Evolutionary conservation across 768 basidiomycete genomes (phyloP).

Genomic region (Boletus huronensis): DNA sequence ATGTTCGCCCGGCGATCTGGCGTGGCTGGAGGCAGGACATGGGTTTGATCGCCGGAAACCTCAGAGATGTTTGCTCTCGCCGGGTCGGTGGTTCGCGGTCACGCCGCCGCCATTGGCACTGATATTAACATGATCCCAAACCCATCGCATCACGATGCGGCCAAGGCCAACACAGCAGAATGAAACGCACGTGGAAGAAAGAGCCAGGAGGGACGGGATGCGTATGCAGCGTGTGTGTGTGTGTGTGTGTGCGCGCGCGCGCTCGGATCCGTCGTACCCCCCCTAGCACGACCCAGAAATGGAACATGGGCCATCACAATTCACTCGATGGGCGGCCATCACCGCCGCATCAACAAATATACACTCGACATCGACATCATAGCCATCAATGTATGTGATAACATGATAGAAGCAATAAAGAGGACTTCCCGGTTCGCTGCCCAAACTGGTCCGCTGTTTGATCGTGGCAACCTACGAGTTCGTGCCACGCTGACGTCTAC

Average conservation of each 20-base stretch:
- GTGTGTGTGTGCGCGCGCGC: background rate
- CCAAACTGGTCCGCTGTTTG: slow-evolving; percentile 1
- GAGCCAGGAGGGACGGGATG: background rate
- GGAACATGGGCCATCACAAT: background rate
- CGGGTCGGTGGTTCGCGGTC: background rate
- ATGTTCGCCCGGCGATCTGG: background rate
- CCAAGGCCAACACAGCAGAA: background rate
- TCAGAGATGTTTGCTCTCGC: background rate
- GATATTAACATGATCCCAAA: background rate
- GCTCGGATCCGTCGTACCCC: slow-evolving; percentile 11
- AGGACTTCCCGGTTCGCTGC: background rate
- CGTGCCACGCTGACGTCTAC: background rate
- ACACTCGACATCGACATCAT: slow-evolving; percentile 11
- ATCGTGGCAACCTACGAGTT: slow-evolving; percentile 3
- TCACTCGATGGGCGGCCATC: slow-evolving; percentile 4
- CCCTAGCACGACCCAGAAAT: background rate
- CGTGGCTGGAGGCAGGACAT: background rate
- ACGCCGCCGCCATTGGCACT: background rate
- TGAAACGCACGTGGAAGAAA: slow-evolving; percentile 10
- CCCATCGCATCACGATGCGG: background rate
- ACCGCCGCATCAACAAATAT: slow-evolving; percentile 7
- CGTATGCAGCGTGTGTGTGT: too few species aligned
- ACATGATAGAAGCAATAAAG: background rate
- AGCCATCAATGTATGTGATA: slow-evolving; percentile 3
- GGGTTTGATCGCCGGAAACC: slow-evolving; percentile 4